These are phyloP conservation scores for Nevesoporus exiguus DNA, from an alignment of 768 basidiomycete genomes.

Conservation along the genomic window DNA sequence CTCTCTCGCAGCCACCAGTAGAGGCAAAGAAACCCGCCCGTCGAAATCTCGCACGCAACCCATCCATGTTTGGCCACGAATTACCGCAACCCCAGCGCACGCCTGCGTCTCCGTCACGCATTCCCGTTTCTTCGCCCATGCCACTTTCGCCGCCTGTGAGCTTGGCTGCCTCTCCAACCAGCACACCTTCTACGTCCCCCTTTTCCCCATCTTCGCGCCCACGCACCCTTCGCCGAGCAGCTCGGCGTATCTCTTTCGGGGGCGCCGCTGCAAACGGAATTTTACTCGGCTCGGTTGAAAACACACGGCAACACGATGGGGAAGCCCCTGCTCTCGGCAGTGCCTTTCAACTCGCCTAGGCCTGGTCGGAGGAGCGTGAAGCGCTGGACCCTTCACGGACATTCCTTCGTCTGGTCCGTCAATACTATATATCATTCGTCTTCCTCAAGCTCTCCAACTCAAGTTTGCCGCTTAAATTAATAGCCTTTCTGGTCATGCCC, in stretches of 20 bases:
- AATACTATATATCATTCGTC: slow-evolving; percentile 10
- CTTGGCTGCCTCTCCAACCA: slow-evolving; percentile 5
- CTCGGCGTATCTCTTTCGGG: slow-evolving; percentile 65
- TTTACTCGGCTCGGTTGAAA: slow-evolving; percentile 37
- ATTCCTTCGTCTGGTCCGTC: slow-evolving; percentile 1
- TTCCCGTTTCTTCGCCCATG: slow-evolving; percentile 29
- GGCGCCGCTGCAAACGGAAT: slow-evolving; percentile 35
- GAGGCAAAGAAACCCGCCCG: slow-evolving; percentile 31
- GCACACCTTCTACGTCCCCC: slow-evolving; percentile 14
- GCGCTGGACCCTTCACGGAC: slow-evolving; percentile 2
- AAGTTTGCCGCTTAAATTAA: slow-evolving; percentile 1
- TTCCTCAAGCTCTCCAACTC: neutral
- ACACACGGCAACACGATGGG: slow-evolving; percentile 24
- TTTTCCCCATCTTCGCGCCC: slow-evolving; percentile 20
- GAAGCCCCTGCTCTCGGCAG: slow-evolving; percentile 52
- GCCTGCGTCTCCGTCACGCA: slow-evolving; percentile 29
- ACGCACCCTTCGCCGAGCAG: slow-evolving; percentile 35
- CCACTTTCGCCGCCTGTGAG: slow-evolving; percentile 17
- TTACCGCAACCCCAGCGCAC: slow-evolving; percentile 46
- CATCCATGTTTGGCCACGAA: slow-evolving; percentile 66
- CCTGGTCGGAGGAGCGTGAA: neutral
- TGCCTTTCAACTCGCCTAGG: slow-evolving; percentile 64
- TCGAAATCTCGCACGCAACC: slow-evolving; percentile 54
- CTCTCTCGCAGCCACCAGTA: slow-evolving; percentile 12
- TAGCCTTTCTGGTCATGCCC: neutral